Evolutionary conservation across 345 rosid species (phyloP).

Genomic region (Salix arbutifolia): DNA sequence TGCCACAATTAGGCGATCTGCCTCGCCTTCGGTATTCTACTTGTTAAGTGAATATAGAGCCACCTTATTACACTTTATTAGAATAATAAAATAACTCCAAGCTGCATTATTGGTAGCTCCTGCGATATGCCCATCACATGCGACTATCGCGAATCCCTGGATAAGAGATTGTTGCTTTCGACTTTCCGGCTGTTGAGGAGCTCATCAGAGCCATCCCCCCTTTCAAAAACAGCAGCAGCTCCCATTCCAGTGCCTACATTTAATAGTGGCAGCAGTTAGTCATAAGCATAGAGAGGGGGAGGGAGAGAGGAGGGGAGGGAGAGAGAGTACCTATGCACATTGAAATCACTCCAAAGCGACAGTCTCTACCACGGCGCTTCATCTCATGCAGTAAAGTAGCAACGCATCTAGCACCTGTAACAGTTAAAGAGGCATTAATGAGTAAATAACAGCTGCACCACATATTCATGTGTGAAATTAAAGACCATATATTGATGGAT

Average conservation of each 20-base stretch:
- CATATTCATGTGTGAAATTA: neutral
- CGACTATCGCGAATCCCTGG: conserved; percentile 61
- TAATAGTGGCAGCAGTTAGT: conserved; percentile 13
- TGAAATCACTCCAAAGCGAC: conserved; percentile 90
- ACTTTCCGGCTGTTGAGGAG: conserved; percentile 72
- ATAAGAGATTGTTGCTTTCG: conserved; percentile 39
- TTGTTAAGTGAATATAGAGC: neutral
- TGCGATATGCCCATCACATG: neutral
- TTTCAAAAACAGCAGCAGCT: conserved; percentile 95
- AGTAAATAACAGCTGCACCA: conserved; percentile 27
- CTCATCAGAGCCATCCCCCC: conserved; percentile 73
- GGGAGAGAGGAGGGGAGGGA: too few relatives aligned
- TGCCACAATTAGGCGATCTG: too few relatives aligned
- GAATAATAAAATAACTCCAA: neutral
- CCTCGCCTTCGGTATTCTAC: neutral
- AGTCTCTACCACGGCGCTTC: conserved; percentile 90
- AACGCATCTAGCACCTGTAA: conserved; percentile 89
- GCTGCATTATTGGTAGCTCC: neutral
- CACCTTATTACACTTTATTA: neutral
- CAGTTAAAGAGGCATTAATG: neutral
- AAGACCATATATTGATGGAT: conserved; percentile 1
- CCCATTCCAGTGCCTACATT: conserved; percentile 98
- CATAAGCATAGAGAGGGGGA: neutral
- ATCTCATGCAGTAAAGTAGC: conserved; percentile 95
- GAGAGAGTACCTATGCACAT: conserved; percentile 70